phyloP scores from a whole-genome alignment of 768 basidiomycete genomes.

The Calvatia gigantea region DNA sequence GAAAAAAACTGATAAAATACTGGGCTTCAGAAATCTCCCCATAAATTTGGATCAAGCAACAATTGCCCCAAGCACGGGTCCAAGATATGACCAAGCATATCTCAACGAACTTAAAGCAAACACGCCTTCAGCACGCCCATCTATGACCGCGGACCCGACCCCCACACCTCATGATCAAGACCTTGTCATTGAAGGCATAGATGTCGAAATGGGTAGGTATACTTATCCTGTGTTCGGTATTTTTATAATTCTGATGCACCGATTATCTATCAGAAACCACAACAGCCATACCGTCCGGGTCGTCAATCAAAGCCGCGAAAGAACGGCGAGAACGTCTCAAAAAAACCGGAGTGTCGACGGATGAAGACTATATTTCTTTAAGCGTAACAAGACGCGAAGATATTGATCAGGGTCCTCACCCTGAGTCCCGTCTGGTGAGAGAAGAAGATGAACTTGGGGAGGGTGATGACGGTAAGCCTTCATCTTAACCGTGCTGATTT shows the following conservation, averaged over 20 bases:
- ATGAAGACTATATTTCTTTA: constrained; percentile 77
- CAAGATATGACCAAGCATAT: constrained; percentile 69
- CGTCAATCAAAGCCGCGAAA: constrained; percentile 69
- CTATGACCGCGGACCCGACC: constrained; percentile 36
- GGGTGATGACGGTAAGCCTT: constrained; percentile 73
- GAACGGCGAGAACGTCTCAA: constrained; percentile 72
- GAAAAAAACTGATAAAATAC: neutral
- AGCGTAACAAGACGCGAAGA: constrained; percentile 59
- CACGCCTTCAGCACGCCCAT: constrained; percentile 57
- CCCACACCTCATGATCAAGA: constrained; percentile 45
- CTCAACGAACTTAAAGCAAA: constrained; percentile 77
- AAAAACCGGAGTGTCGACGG: constrained; percentile 37
- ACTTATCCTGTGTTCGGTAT: neutral
- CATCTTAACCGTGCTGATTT: neutral
- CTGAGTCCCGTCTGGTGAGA: constrained; percentile 74
- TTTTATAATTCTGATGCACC: neutral
- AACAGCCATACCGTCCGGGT: constrained; percentile 64
- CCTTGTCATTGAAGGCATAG: constrained; percentile 27
- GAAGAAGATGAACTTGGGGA: constrained; percentile 90
- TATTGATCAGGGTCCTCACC: constrained; percentile 69
- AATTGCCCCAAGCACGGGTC: constrained; percentile 49
- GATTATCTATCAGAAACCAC: constrained; percentile 29
- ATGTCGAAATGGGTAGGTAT: constrained; percentile 24
- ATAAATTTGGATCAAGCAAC: constrained; percentile 52
- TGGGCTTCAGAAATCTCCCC: constrained; percentile 36